Conservation (phyloP, 2,329 filamentous ascomycete genomes). For the Botrytis deweyae region DNA sequence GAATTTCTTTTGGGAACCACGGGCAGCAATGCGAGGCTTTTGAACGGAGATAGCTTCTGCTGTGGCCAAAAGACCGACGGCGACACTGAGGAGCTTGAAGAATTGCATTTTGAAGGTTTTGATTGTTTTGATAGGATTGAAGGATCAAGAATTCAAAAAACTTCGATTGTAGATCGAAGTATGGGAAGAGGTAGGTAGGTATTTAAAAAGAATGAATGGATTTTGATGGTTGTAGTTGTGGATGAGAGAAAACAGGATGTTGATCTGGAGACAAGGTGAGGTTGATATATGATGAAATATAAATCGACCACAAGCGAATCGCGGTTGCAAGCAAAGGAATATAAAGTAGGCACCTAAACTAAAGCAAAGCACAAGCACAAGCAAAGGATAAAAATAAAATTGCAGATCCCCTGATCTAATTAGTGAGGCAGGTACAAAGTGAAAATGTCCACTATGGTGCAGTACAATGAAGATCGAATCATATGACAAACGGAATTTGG, state of each 20-base stretch:
- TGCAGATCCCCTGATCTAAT: background rate
- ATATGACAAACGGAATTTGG: slow-evolving; percentile 8
- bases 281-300: slow-evolving; percentile 20
- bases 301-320: slow-evolving; percentile 7
- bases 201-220: background rate
- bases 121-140: background rate
- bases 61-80: slow-evolving; percentile 19
- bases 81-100: slow-evolving; percentile 17
- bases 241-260: background rate
- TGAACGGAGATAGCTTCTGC: slow-evolving; percentile 7
- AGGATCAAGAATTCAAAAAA: background rate
- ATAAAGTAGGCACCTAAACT: background rate
- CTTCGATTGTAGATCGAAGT: background rate
- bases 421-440: slow-evolving; percentile 13
- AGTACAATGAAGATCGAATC: background rate
- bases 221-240: slow-evolving; percentile 6
- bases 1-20: background rate
- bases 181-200: slow-evolving; percentile 1
- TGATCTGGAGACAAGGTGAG: background rate
- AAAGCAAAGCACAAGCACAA: background rate
- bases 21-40: slow-evolving; percentile 18
- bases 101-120: slow-evolving; percentile 19
- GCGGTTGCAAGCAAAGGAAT: background rate
- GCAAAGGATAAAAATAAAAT: slow-evolving; percentile 8
- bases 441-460: background rate